Evolutionary conservation across 306 rosid species (phyloP).

Genomic region (Castanea mollissima): DNA sequence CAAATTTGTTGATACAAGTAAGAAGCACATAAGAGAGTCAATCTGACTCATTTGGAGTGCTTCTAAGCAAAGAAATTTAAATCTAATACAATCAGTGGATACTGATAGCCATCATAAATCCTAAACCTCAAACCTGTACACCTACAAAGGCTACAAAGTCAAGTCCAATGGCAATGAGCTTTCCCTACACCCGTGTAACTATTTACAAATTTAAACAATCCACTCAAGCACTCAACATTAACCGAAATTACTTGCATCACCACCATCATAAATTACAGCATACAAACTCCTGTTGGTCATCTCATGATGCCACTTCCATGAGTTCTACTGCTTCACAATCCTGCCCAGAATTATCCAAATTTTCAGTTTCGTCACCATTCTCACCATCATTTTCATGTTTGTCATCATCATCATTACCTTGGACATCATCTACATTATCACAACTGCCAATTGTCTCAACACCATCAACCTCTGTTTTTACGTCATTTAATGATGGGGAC

Average conservation of each 20-base stretch:
- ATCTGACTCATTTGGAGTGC: conserved; percentile 9
- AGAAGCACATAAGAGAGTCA: conserved; percentile 7
- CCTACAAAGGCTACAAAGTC: conserved; percentile 36
- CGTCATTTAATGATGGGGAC: conserved; percentile 37
- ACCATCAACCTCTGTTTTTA: conserved; percentile 32
- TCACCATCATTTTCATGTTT: conserved; percentile 29
- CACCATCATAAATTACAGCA: conserved; percentile 24
- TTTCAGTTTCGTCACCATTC: conserved; percentile 14
- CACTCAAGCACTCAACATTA: conserved; percentile 32
- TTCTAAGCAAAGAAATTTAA: conserved; percentile 26
- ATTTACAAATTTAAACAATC: conserved; percentile 48
- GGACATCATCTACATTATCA: conserved; percentile 34
- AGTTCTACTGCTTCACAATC: conserved; percentile 35
- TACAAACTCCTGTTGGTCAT: conserved; percentile 9
- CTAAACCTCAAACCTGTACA: conserved; percentile 57
- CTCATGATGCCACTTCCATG: conserved; percentile 43
- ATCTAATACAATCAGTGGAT: conserved; percentile 34
- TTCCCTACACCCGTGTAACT: conserved; percentile 39
- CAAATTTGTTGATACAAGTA: conserved; percentile 4
- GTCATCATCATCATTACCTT: conserved; percentile 31
- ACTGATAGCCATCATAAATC: not conserved
- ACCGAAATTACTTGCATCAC: conserved; percentile 28
- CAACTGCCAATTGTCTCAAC: conserved; percentile 30
- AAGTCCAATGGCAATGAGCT: conserved; percentile 34
- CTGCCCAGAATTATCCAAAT: conserved; percentile 32